Conservation (phyloP, 1,284 basidiomycete genomes). For the Leccinum fallax region DNA sequence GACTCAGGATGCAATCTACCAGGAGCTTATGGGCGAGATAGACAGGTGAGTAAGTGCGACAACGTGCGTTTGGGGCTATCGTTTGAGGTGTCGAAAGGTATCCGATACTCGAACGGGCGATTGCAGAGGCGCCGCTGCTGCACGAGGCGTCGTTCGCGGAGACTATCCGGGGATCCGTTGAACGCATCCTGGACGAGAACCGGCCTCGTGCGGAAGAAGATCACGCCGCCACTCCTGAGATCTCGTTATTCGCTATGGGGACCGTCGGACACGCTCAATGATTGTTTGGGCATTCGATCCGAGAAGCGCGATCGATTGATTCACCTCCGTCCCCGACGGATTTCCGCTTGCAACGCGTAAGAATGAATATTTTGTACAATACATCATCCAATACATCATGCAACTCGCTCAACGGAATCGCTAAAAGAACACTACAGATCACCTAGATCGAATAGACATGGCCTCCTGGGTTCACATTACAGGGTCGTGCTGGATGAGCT, state of each 20-base stretch:
- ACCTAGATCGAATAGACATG: neutral
- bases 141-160: slow-evolving; percentile 52
- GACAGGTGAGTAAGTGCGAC: slow-evolving; percentile 51
- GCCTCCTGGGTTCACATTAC: slow-evolving; percentile 17
- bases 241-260: neutral
- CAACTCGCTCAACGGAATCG: neutral
- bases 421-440: neutral
- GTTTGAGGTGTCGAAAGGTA: slow-evolving; percentile 6
- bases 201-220: slow-evolving; percentile 22
- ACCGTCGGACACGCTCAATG: neutral
- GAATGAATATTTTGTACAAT: neutral
- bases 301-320: slow-evolving; percentile 11
- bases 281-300: slow-evolving; percentile 2
- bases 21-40: slow-evolving; percentile 70
- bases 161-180: slow-evolving; percentile 45
- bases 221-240: slow-evolving; percentile 5
- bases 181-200: slow-evolving; percentile 44
- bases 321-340: slow-evolving; percentile 9
- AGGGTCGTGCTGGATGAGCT: slow-evolving; percentile 51
- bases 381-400: neutral
- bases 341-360: neutral
- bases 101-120: slow-evolving; percentile 57
- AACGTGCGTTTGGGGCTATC: neutral
- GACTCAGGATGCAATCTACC: slow-evolving; percentile 52
- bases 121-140: slow-evolving; percentile 53